Percentiles rank a stretch among this genome's conserved stretches.
These are phyloP conservation scores for Emmonsiellopsis sp. DNA, from an alignment of 2,329 filamentous ascomycete species.

Conservation along the genomic window DNA sequence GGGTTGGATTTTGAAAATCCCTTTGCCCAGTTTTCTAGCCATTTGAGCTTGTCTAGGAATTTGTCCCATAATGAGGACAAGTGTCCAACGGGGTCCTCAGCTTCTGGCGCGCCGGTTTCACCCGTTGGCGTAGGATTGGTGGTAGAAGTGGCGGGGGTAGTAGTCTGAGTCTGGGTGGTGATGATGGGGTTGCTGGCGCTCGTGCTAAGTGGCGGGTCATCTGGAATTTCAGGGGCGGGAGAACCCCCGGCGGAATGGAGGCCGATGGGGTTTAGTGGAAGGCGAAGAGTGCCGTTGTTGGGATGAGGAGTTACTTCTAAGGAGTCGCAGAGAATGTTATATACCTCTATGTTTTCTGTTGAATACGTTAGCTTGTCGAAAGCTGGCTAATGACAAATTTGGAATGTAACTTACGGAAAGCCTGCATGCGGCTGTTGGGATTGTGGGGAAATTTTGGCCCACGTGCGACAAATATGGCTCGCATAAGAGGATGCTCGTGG, in stretches of 20 bases:
- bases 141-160: background rate
- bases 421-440: slow-evolving; percentile 66
- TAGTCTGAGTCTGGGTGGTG: background rate
- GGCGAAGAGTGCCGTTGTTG: slow-evolving; percentile 74
- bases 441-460: slow-evolving; percentile 86
- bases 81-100: slow-evolving; percentile 15
- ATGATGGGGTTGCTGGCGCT: slow-evolving; percentile 5
- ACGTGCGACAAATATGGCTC: slow-evolving; percentile 85
- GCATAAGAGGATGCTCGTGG: slow-evolving; percentile 87
- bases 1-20: slow-evolving; percentile 12
- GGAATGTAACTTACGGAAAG: slow-evolving; percentile 62
- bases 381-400: background rate
- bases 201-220: slow-evolving; percentile 20
- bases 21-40: slow-evolving; percentile 26
- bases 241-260: slow-evolving; percentile 33
- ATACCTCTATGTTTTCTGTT: slow-evolving; percentile 84
- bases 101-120: slow-evolving; percentile 2
- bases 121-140: background rate
- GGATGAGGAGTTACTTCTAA: slow-evolving; percentile 61
- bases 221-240: slow-evolving; percentile 21
- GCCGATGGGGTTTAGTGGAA: slow-evolving; percentile 36
- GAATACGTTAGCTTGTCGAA: slow-evolving; percentile 9
- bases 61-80: slow-evolving; percentile 23
- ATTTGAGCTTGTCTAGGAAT: slow-evolving; percentile 25
- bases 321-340: slow-evolving; percentile 89